Percentiles rank a stretch among this genome's conserved stretches.
phyloP scores from a whole-genome alignment of 2,329 filamentous ascomycete species.

The Colletotrichum magnum region DNA sequence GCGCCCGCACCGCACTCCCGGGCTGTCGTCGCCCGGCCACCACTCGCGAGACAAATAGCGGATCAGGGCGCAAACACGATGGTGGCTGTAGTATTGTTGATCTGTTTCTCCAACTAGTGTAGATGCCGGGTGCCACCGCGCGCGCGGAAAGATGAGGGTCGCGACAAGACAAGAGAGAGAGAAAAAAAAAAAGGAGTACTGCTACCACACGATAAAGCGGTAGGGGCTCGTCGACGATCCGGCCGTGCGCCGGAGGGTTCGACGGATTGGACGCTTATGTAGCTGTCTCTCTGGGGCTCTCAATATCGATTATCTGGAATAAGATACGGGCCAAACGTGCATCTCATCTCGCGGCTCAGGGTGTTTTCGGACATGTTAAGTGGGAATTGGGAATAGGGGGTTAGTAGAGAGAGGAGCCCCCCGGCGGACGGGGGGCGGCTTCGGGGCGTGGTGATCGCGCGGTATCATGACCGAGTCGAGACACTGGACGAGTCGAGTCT shows the following conservation, averaged over 20 bases:
- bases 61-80: slow-evolving; percentile 15
- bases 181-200: background rate
- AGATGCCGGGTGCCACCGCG: slow-evolving; percentile 9
- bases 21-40: slow-evolving; percentile 31
- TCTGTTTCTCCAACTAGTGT: background rate
- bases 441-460: slow-evolving; percentile 32
- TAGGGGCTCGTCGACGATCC: slow-evolving; percentile 24
- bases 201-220: background rate
- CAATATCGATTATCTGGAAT: slow-evolving; percentile 29
- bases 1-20: slow-evolving; percentile 21
- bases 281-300: slow-evolving; percentile 29
- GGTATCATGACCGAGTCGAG: slow-evolving; percentile 33
- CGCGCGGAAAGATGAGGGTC: slow-evolving; percentile 4
- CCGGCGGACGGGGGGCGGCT: slow-evolving; percentile 13
- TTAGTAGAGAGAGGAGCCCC: slow-evolving; percentile 11
- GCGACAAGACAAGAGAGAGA: too few species aligned
- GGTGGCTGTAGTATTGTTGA: slow-evolving; percentile 31
- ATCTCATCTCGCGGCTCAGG: slow-evolving; percentile 31
- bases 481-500: slow-evolving; percentile 28
- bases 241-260: slow-evolving; percentile 35
- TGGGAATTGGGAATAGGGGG: slow-evolving; percentile 21
- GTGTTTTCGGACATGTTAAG: slow-evolving; percentile 22
- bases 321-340: slow-evolving; percentile 32
- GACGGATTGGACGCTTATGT: slow-evolving; percentile 35
- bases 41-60: slow-evolving; percentile 22